phyloP scores from a whole-genome alignment of 805 yeast species.

The Candida caryicola region DNA sequence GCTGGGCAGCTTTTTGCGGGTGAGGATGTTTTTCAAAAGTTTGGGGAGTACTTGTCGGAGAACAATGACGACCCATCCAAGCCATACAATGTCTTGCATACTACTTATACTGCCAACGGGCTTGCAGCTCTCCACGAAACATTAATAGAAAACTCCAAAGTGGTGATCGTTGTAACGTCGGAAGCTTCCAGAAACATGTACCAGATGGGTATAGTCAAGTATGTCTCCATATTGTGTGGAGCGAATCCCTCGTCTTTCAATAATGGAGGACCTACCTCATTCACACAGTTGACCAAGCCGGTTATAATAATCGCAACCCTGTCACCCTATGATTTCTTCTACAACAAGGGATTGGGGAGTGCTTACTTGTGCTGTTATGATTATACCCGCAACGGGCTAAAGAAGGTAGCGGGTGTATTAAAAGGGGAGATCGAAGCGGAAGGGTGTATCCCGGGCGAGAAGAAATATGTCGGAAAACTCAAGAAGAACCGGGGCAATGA shows the following conservation, averaged over 20 bases:
- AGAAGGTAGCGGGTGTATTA: constrained; percentile 47
- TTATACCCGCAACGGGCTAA: constrained; percentile 51
- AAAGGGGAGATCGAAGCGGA: constrained; percentile 53
- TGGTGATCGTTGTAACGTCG: constrained; percentile 53
- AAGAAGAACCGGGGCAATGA: constrained; percentile 15
- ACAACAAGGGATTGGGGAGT: constrained; percentile 52
- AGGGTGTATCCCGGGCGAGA: constrained; percentile 58
- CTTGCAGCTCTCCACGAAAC: constrained; percentile 54
- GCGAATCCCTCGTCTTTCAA: constrained; percentile 35
- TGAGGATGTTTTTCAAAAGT: constrained; percentile 51
- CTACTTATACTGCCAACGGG: constrained; percentile 57
- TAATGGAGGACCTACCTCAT: constrained; percentile 7
- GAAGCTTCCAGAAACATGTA: constrained; percentile 60
- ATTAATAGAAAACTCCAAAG: constrained; percentile 49
- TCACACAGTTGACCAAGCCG: constrained; percentile 43
- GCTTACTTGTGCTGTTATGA: constrained; percentile 61
- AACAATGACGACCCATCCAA: constrained; percentile 24
- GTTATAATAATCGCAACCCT: constrained; percentile 58
- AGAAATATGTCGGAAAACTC: constrained; percentile 25
- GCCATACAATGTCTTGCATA: constrained; percentile 50
- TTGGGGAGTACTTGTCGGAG: constrained; percentile 46
- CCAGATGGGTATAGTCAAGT: constrained; percentile 60
- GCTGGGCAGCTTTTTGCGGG: constrained; percentile 32
- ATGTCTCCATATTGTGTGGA: constrained; percentile 53
- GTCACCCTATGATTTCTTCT: constrained; percentile 60